Evolutionary conservation across 1,284 basidiomycete species (phyloP).

Genomic region (Ganoderma multipileum): DNA sequence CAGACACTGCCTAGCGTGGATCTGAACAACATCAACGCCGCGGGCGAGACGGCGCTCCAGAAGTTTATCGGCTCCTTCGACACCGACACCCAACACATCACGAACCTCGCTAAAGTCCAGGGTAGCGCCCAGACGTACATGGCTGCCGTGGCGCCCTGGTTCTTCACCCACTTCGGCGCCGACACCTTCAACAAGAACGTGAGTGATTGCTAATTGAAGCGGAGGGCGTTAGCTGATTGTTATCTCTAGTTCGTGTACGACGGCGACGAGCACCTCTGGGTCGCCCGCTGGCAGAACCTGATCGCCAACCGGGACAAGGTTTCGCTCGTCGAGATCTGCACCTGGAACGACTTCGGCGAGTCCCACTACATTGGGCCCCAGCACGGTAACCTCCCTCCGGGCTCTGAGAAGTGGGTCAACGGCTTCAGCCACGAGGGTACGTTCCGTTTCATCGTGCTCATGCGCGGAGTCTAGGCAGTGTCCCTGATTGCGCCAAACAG

Average conservation of each 20-base stretch:
- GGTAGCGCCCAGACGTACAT: conserved; percentile 36
- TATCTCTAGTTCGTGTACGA: conserved; percentile 48
- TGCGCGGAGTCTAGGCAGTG: background rate
- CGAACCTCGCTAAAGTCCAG: conserved; percentile 34
- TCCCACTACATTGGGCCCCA: conserved; percentile 61
- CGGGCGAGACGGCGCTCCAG: conserved; percentile 46
- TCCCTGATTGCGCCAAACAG: conserved; percentile 37
- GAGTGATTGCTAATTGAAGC: conserved; percentile 31
- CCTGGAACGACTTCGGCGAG: conserved; percentile 49
- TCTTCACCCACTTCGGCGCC: conserved; percentile 79
- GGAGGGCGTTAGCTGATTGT: background rate
- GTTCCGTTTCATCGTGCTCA: conserved; percentile 14
- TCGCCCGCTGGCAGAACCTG: conserved; percentile 77
- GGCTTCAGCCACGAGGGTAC: conserved; percentile 51
- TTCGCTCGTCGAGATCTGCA: conserved; percentile 51
- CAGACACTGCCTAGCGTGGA: conserved; percentile 36
- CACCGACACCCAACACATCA: conserved; percentile 50
- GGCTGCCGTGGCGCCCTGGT: conserved; percentile 55
- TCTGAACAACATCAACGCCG: conserved; percentile 31
- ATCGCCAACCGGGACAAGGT: conserved; percentile 65
- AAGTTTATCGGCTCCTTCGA: conserved; percentile 50
- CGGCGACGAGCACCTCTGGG: conserved; percentile 73
- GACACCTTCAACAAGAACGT: conserved; percentile 85
- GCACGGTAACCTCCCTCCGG: conserved; percentile 59
- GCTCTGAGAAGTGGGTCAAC: conserved; percentile 43